Percentiles rank a stretch among this genome's conserved stretches.
Conservation (phyloP, 176 grass and related monocot species). For the Chloris gayana region DNA sequence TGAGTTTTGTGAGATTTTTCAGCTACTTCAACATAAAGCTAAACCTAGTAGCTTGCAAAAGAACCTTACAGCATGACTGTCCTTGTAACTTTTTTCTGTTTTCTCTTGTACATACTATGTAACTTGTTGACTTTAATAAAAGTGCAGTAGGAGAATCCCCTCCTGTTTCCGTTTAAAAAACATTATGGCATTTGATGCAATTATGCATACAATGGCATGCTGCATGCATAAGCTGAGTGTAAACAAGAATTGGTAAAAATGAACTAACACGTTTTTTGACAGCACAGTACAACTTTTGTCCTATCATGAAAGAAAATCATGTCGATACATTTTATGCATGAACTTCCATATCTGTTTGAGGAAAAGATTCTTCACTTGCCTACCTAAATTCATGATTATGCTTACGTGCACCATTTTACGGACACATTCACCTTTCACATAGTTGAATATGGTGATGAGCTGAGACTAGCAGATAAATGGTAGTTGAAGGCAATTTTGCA, state of each 20-base stretch:
- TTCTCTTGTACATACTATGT: too few relatives aligned
- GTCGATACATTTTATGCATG: background rate
- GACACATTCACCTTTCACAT: slow-evolving; percentile 4
- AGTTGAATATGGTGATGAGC: background rate
- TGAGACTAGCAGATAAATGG: background rate
- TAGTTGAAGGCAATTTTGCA: background rate
- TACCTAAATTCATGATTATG: slow-evolving; percentile 3
- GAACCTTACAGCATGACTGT: too few relatives aligned
- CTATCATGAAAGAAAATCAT: background rate
- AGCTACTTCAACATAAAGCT: too few relatives aligned
- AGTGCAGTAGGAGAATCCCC: too few relatives aligned
- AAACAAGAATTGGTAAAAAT: background rate
- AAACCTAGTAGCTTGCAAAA: too few relatives aligned
- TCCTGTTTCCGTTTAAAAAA: slow-evolving; percentile 14
- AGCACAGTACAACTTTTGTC: background rate
- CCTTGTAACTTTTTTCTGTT: too few relatives aligned
- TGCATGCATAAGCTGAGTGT: background rate
- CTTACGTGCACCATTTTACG: background rate
- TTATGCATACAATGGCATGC: background rate
- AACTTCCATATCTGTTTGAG: slow-evolving; percentile 15
- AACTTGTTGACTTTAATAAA: too few relatives aligned
- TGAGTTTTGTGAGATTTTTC: too few relatives aligned
- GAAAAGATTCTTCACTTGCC: background rate
- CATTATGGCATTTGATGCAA: background rate
- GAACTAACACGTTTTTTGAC: background rate